Percentiles rank a stretch among this genome's conserved stretches.
These are phyloP conservation scores for Hypoxylon sp. DNA, from an alignment of 2,329 filamentous ascomycete genomes.

Conservation along the genomic window DNA sequence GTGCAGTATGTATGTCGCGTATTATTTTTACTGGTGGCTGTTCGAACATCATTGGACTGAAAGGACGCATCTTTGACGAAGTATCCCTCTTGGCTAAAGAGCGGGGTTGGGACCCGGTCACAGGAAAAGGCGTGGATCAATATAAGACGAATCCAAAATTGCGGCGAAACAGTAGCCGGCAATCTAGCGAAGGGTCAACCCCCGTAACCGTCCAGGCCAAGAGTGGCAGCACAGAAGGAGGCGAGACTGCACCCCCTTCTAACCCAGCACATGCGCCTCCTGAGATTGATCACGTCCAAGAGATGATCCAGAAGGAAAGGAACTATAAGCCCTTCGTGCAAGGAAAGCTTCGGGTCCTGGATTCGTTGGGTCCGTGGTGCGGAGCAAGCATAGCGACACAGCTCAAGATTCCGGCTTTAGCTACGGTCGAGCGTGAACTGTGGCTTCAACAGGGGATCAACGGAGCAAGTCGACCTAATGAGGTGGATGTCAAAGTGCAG, in stretches of 20 bases:
- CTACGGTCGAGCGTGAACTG: slow-evolving; percentile 78
- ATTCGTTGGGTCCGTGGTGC: slow-evolving; percentile 80
- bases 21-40: slow-evolving; percentile 89
- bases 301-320: slow-evolving; percentile 65
- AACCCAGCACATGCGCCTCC: slow-evolving; percentile 63
- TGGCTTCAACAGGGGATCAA: slow-evolving; percentile 77
- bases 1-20: slow-evolving; percentile 88
- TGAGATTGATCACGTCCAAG: slow-evolving; percentile 71
- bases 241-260: slow-evolving; percentile 54
- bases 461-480: slow-evolving; percentile 72
- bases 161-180: slow-evolving; percentile 53
- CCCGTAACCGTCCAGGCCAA: slow-evolving; percentile 42
- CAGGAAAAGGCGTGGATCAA: slow-evolving; percentile 76
- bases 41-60: slow-evolving; percentile 83
- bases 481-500: slow-evolving; percentile 69
- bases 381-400: slow-evolving; percentile 80
- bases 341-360: slow-evolving; percentile 75
- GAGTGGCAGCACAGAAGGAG: slow-evolving; percentile 47
- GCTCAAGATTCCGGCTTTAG: slow-evolving; percentile 77
- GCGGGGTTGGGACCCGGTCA: slow-evolving; percentile 83
- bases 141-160: slow-evolving; percentile 64
- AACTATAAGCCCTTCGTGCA: slow-evolving; percentile 62
- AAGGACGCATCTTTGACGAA: slow-evolving; percentile 82
- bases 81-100: slow-evolving; percentile 75
- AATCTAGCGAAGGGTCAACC: slow-evolving; percentile 45